A percentile compares a stretch with the other conserved stretches of the same genome.
phyloP scores from a whole-genome alignment of 2,329 filamentous ascomycete genomes.

The Biscogniauxia marginata region DNA sequence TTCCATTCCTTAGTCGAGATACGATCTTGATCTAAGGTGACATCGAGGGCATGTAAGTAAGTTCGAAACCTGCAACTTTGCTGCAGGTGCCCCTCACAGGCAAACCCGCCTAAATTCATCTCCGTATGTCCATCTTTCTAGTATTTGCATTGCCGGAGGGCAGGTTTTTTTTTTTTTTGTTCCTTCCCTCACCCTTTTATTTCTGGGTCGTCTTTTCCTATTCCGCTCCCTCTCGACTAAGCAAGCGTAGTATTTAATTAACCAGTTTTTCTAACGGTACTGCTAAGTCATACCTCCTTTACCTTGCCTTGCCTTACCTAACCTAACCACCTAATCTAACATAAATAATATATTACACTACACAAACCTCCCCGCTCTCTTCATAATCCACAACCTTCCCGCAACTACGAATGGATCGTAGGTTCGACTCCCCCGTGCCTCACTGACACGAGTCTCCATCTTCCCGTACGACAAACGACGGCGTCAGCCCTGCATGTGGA shows the following conservation, averaged over 20 bases:
- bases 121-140: neutral
- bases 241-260: too few species aligned
- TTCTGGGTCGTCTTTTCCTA: neutral
- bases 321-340: too few species aligned
- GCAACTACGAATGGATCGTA: too few species aligned
- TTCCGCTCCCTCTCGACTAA: too few species aligned
- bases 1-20: neutral
- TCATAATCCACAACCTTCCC: too few species aligned
- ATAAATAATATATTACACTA: neutral
- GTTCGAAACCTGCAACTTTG: neutral
- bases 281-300: too few species aligned
- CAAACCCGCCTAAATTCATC: neutral
- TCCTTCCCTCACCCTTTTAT: neutral
- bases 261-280: too few species aligned
- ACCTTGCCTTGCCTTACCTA: neutral
- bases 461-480: neutral
- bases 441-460: neutral
- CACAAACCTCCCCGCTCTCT: too few species aligned
- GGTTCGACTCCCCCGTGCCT: neutral
- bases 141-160: neutral
- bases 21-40: neutral
- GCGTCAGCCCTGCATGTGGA: neutral
- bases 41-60: neutral
- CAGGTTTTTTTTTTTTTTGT: neutral
- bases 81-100: neutral